Evolutionary conservation across 2,329 filamentous ascomycete genomes (phyloP).

Genomic region (Ophiostoma sp.): DNA sequence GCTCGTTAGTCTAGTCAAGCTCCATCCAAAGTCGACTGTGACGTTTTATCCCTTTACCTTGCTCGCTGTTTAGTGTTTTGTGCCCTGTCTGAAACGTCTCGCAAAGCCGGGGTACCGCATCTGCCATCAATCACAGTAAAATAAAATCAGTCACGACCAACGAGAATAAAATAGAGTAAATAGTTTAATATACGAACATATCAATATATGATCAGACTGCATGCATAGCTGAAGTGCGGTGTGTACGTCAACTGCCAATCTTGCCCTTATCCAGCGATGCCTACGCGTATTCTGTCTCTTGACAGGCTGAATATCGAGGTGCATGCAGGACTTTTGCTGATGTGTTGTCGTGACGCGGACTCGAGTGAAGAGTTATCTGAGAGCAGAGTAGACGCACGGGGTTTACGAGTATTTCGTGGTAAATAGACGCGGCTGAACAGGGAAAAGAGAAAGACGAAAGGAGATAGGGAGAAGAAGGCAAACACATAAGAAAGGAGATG

Average conservation of each 20-base stretch:
- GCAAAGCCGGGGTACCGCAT: neutral
- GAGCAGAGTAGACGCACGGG: neutral
- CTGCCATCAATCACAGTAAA: too few species aligned
- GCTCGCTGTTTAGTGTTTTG: neutral
- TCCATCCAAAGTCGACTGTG: neutral
- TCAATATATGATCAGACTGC: neutral
- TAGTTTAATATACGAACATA: neutral
- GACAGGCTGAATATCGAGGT: neutral
- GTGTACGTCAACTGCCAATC: neutral
- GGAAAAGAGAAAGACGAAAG: neutral
- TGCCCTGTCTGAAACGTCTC: slow-evolving; percentile 9
- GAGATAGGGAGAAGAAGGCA: neutral
- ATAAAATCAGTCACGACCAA: too few species aligned
- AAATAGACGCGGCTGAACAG: neutral
- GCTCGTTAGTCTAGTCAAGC: neutral
- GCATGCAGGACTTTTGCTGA: neutral
- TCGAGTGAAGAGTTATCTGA: neutral
- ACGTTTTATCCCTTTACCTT: slow-evolving; percentile 2
- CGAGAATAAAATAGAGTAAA: too few species aligned
- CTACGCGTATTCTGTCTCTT: neutral
- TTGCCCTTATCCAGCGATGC: neutral
- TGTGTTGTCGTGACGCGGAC: neutral
- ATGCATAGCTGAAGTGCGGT: neutral
- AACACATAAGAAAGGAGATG: neutral
- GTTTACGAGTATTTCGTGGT: neutral